phyloP scores from a whole-genome alignment of 2,329 filamentous ascomycete genomes.

The Akanthomyces muscarius region DNA sequence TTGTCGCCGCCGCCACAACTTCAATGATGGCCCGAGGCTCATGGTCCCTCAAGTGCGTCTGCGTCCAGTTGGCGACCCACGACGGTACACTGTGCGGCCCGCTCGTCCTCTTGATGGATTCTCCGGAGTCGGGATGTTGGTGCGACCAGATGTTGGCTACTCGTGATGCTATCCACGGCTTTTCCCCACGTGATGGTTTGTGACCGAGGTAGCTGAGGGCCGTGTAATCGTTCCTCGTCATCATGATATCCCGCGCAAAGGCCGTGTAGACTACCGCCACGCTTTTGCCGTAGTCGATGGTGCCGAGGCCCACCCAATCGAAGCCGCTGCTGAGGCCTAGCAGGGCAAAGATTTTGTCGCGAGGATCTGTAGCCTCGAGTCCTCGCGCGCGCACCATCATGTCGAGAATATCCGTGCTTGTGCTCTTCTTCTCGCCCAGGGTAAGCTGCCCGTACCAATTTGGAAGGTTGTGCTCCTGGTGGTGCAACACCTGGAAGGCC shows the following conservation, averaged over 20 bases:
- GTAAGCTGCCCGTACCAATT: too few species aligned
- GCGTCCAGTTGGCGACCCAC: conserved; percentile 8
- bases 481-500: neutral
- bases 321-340: conserved; percentile 11
- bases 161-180: too few species aligned
- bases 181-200: too few species aligned
- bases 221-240: neutral
- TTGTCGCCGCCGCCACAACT: too few species aligned
- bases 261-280: neutral
- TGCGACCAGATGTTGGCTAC: too few species aligned
- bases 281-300: conserved; percentile 12
- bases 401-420: conserved; percentile 7
- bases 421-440: neutral
- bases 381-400: conserved; percentile 6
- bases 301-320: conserved; percentile 4
- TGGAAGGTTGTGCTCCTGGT: neutral
- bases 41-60: neutral
- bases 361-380: neutral
- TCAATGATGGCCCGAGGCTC: conserved; percentile 6
- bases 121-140: too few species aligned
- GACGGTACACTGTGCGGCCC: neutral
- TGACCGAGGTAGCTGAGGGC: conserved; percentile 5
- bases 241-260: conserved; percentile 8
- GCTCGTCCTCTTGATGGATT: neutral
- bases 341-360: conserved; percentile 10